Base-by-base conservation (phyloP, 345 rosid species). In the Raphanus raphanistrum region DNA sequence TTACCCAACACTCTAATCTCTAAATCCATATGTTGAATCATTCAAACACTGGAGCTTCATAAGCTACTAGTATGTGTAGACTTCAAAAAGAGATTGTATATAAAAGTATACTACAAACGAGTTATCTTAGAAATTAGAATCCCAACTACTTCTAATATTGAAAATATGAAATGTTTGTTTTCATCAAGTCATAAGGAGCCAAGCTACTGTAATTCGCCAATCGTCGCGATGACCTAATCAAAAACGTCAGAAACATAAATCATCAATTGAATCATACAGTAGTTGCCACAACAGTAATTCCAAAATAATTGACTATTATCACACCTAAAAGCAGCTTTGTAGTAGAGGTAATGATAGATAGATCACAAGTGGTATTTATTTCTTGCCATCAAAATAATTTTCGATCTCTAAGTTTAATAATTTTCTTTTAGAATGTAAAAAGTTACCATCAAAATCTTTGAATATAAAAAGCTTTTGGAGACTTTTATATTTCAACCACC, bases 401-500 rank as follows among this genome's bases (percentile, higher is more conserved):
- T 38, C 67, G 48, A 38, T 66, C 4, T 59, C 12, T 7, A 3
- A 6, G 12, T 21, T 21, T 21, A 21, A 21, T 21, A 21, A 21
- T 21, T 21, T 21, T 0, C 1, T 21, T 21, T 21, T 1, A 21
- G 21, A 21, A 21, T 21, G 0, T 0, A 21, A 21, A 21, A 21
- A 21, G 21, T 21, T 21, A 21, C 21, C 21, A 21, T 21, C 21
- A 21, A 21, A 21, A 21, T 21, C 21, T 21, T 21, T 21, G 21
- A 21, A 21, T 21, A 21, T 21, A 21, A 21, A 71, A 77, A 63
- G 36, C 61, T 55, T 55, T 55, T 2, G 72, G 67, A 77, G 41
- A 71, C 62, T 57, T 66, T 57, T 66, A 58, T 33, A 57, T 31
- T 36, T 72, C 76, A 78, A 78, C 76, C 50, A 78, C 81, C 21